Evolutionary conservation across 768 basidiomycete species (phyloP).

Genomic region (Mycena rebaudengoi): DNA sequence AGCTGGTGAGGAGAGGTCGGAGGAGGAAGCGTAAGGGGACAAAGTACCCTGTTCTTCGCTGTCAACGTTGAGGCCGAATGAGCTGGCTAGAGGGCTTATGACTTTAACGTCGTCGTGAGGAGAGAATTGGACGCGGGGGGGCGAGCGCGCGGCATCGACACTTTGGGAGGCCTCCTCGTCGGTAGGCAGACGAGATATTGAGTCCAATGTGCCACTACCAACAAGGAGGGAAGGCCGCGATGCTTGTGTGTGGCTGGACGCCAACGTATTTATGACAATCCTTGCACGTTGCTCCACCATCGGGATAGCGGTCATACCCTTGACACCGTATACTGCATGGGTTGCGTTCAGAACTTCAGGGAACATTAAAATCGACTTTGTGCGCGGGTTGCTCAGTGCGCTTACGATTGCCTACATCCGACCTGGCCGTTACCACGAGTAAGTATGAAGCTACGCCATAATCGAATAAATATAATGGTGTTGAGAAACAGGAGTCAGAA

Average conservation of each 20-base stretch:
- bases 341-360: constrained; percentile 69
- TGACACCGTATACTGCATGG: constrained; percentile 72
- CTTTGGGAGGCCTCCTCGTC: constrained; percentile 22
- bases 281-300: constrained; percentile 71
- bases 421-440: constrained; percentile 72
- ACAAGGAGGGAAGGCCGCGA: constrained; percentile 57
- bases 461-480: constrained; percentile 15
- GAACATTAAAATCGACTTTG: constrained; percentile 3
- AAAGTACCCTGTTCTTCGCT: constrained; percentile 27
- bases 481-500: constrained; percentile 15
- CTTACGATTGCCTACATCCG: constrained; percentile 73
- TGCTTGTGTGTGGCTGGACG: constrained; percentile 54
- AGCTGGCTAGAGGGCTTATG: constrained; percentile 45
- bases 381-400: constrained; percentile 21
- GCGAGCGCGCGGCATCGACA: constrained; percentile 28
- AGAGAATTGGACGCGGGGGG: constrained; percentile 63
- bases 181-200: constrained; percentile 12
- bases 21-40: constrained; percentile 42
- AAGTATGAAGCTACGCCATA: constrained; percentile 70
- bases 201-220: constrained; percentile 33
- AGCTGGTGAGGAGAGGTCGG: constrained; percentile 54
- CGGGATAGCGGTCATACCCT: constrained; percentile 76
- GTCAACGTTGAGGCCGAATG: constrained; percentile 31
- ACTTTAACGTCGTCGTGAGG: constrained; percentile 55
- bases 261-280: constrained; percentile 58